A percentile compares a stretch with the other conserved stretches of the same genome.
phyloP scores from a whole-genome alignment of 345 rosid genomes.

The Nasturtium officinale region DNA sequence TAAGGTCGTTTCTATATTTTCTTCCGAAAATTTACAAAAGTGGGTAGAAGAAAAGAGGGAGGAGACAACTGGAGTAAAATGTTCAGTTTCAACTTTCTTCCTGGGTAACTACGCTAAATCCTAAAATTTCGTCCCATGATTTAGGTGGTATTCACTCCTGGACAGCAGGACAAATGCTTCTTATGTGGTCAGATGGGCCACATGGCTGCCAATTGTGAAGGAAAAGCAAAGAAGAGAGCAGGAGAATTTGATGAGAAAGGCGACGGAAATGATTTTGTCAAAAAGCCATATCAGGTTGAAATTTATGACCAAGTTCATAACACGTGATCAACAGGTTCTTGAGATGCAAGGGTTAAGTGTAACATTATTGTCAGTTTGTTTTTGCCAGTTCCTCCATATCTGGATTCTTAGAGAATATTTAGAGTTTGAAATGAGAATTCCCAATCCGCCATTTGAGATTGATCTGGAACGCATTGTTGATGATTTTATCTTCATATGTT shows the following conservation, averaged over 20 bases:
- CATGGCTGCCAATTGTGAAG: constrained; percentile 83
- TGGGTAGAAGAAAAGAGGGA: background rate
- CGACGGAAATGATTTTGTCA: constrained; percentile 50
- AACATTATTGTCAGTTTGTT: constrained; percentile 7
- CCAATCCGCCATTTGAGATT: constrained; percentile 66
- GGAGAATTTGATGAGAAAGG: constrained; percentile 96
- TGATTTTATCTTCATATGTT: constrained; percentile 97
- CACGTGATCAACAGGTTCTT: background rate
- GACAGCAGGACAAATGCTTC: constrained; percentile 91
- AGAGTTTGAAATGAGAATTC: constrained; percentile 79
- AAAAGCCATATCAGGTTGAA: constrained; percentile 90
- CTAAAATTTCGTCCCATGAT: background rate
- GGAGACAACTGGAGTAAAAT: background rate
- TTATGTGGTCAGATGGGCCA: constrained; percentile 96
- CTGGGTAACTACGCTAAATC: background rate
- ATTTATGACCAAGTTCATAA: constrained; percentile 10
- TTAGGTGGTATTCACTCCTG: constrained; percentile 88
- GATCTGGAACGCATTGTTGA: constrained; percentile 91
- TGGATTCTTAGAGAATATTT: constrained; percentile 96
- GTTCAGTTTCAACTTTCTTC: constrained; percentile 1
- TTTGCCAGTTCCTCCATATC: constrained; percentile 78
- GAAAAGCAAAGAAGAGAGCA: constrained; percentile 81
- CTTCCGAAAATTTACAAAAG: background rate
- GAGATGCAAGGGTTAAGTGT: constrained; percentile 5
- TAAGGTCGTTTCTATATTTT: background rate